Percentiles rank a stretch among this genome's conserved stretches.
phyloP scores from a whole-genome alignment of 208 protist species.

The Wallacemonas sp. region DNA sequence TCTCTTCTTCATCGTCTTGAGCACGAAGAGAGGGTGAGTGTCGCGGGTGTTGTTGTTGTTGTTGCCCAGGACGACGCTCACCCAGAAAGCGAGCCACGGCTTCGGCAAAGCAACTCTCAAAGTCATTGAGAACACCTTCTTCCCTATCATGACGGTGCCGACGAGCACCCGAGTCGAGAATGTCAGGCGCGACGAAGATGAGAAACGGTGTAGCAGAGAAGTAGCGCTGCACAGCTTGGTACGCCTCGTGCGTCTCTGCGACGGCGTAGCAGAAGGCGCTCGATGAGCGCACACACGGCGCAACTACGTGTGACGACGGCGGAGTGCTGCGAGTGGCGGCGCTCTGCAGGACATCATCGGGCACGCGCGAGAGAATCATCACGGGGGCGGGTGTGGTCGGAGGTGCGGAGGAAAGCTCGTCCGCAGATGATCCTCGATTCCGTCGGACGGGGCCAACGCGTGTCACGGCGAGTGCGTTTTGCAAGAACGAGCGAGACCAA shows the following conservation, averaged over 20 bases:
- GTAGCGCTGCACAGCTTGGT: background rate
- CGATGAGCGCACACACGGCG: background rate
- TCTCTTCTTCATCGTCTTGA: background rate
- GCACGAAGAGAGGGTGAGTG: background rate
- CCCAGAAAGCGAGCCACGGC: background rate
- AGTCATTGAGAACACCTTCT: background rate
- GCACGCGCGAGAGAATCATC: background rate
- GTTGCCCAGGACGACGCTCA: background rate
- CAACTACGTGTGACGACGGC: background rate
- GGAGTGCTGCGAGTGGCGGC: background rate
- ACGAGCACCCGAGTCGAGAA: background rate
- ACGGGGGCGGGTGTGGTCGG: background rate
- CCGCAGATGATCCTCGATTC: background rate
- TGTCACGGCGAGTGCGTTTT: background rate
- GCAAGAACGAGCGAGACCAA: background rate
- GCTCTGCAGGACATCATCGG: background rate
- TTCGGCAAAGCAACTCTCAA: constrained; percentile 7
- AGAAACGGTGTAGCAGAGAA: constrained; percentile 4
- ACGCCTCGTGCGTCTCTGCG: background rate
- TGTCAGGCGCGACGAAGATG: background rate
- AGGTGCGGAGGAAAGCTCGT: background rate
- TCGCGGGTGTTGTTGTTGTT: background rate
- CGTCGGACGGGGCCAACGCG: background rate
- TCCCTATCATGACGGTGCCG: background rate
- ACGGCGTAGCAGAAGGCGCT: constrained; percentile 13